Evolutionary conservation across 441 rosid genomes (phyloP).

Genomic region (Populus trichocarpa): DNA sequence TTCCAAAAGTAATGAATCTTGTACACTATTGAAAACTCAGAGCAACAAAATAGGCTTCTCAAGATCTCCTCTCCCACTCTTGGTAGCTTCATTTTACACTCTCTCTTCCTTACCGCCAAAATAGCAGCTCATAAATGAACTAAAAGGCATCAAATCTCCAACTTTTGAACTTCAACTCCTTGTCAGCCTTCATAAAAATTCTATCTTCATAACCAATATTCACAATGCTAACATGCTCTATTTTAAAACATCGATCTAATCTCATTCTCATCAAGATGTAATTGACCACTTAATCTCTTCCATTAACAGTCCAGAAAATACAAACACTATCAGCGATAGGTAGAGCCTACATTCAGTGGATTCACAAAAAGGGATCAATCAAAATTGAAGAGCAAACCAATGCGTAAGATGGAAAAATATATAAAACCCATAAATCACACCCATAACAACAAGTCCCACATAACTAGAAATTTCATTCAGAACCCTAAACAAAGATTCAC

Average conservation of each 20-base stretch:
- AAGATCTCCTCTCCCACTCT: not conserved
- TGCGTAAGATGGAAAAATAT: not conserved
- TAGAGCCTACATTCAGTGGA: not conserved
- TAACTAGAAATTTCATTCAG: not conserved
- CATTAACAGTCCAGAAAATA: not conserved
- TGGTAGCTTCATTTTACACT: not conserved
- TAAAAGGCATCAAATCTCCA: not conserved
- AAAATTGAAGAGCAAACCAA: not conserved
- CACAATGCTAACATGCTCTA: not conserved
- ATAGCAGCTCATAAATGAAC: not conserved
- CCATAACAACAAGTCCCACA: not conserved
- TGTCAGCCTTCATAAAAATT: not conserved
- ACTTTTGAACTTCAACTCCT: not conserved
- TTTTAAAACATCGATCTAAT: not conserved
- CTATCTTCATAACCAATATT: not conserved
- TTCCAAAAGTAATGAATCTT: too few relatives aligned
- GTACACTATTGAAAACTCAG: not conserved
- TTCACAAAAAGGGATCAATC: not conserved
- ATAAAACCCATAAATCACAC: not conserved
- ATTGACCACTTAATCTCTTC: not conserved
- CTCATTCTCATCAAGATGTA: not conserved
- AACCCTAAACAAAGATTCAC: not conserved
- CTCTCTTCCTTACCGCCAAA: not conserved
- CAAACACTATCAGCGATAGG: not conserved
- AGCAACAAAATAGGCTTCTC: not conserved